Base-by-base conservation (phyloP, 2,329 filamentous ascomycete genomes). In the Fusarium heterosporum region DNA sequence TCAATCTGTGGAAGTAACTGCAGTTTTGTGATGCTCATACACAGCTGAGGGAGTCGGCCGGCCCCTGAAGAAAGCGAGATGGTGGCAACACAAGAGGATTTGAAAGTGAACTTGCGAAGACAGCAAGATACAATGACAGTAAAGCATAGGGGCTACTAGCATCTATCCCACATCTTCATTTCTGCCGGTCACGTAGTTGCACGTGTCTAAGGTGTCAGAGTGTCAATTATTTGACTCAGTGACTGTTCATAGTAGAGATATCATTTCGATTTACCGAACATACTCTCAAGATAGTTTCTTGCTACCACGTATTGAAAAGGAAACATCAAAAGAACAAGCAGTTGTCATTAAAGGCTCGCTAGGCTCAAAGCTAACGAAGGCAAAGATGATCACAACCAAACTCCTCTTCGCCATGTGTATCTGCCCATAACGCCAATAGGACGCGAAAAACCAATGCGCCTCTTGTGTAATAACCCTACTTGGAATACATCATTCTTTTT, bases 401-500 rank as follows among this genome's bases (percentile, higher is more conserved):
- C 66, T 68, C 68, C 67, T 55, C 42, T 49, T 67, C 69, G 60
- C 65, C 69, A 50, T 71, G 55, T 66, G 69, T 56, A 68, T 64
- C 45, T 65, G 56, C 47, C 63, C 53, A 32, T 61, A 72, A 73
- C 68, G 60, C 70, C 68, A 12, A 62, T 53, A 42, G 45, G 61
- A 49, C 52, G 61, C 49, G 42, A 29, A 55, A 59, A 69, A 65
- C 66, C 55, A 70, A 70, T 38, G 61, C 42, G 45, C 50, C 43
- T 47, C 62, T 63, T 60, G 55, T 71, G 51, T 55, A 49, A 53
- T 55, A 58, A 41, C 62, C 56, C 53, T 72, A 73, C 63, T 61
- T 71, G 61, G 55, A 73, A 69, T 70, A 47, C 63, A 70, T 70
- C 66, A 71, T 42, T 72, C 61, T 72, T 42, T 72, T 63, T 67